Evolutionary conservation across 2,329 filamentous ascomycete genomes (phyloP).

Genomic region (Juglanconis juglandina): DNA sequence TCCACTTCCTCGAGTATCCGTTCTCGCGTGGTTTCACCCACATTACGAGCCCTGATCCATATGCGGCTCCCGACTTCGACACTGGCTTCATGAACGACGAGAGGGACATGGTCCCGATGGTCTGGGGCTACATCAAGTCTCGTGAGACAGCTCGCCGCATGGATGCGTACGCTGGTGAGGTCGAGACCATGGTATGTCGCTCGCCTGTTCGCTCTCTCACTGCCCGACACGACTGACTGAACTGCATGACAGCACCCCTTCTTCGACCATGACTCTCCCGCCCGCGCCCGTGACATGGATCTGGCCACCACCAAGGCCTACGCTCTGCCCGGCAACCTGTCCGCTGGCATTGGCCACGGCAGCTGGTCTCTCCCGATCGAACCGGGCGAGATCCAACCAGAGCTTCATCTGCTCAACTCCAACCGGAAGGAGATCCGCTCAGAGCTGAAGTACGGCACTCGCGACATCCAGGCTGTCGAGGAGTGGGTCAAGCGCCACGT

Average conservation of each 20-base stretch:
- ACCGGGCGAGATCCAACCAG: constrained; percentile 48
- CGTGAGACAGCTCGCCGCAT: constrained; percentile 76
- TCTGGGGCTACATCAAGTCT: constrained; percentile 81
- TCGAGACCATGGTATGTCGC: constrained; percentile 45
- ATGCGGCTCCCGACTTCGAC: constrained; percentile 74
- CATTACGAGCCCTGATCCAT: constrained; percentile 68
- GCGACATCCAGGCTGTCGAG: constrained; percentile 58
- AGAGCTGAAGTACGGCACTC: constrained; percentile 62
- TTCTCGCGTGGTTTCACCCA: constrained; percentile 71
- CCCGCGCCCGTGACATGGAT: constrained; percentile 69
- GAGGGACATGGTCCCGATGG: constrained; percentile 79
- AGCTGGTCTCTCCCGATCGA: constrained; percentile 63
- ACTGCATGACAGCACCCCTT: constrained; percentile 56
- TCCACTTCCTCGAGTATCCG: constrained; percentile 76
- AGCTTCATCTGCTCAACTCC: constrained; percentile 53
- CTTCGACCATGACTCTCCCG: constrained; percentile 68
- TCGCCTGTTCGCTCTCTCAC: not conserved
- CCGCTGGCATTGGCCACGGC: constrained; percentile 69
- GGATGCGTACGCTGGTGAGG: constrained; percentile 74
- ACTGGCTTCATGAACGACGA: constrained; percentile 83
- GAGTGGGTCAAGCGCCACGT: constrained; percentile 65
- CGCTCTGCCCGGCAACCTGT: constrained; percentile 68
- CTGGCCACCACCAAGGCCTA: constrained; percentile 72
- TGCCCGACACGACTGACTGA: constrained; percentile 24
- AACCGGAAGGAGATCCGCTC: constrained; percentile 59